These are phyloP conservation scores for Magnusiomyces clavatus DNA, from an alignment of 1,139 yeast species.

Conservation along the genomic window DNA sequence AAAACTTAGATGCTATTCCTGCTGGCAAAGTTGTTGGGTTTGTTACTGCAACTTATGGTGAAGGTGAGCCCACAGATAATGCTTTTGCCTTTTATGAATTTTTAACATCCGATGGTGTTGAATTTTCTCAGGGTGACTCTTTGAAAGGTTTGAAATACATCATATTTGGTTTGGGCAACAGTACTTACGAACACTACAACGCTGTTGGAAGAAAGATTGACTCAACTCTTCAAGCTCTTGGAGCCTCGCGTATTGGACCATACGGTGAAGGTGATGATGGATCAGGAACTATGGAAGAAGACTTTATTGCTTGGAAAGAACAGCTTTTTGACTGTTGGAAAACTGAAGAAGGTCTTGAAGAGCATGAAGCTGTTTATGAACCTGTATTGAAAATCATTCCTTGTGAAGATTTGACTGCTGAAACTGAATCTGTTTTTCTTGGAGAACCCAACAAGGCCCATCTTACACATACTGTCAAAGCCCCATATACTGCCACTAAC, in stretches of 20 bases:
- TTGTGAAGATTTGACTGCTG: slow-evolving; percentile 27
- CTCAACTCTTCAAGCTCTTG: slow-evolving; percentile 47
- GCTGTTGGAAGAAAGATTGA: slow-evolving; percentile 64
- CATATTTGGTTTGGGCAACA: slow-evolving; percentile 86
- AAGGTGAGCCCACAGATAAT: slow-evolving; percentile 96
- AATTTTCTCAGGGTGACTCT: slow-evolving; percentile 39
- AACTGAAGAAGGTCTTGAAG: slow-evolving; percentile 58
- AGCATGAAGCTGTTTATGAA: slow-evolving; percentile 69
- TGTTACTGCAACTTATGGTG: slow-evolving; percentile 91
- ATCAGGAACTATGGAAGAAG: slow-evolving; percentile 90
- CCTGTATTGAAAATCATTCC: slow-evolving; percentile 52
- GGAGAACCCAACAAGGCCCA: slow-evolving; percentile 83
- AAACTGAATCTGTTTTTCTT: slow-evolving; percentile 48
- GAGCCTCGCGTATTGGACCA: slow-evolving; percentile 63
- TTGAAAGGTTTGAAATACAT: slow-evolving; percentile 60
- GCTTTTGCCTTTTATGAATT: slow-evolving; percentile 60
- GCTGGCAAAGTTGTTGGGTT: slow-evolving; percentile 56
- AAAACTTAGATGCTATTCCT: slow-evolving; percentile 54
- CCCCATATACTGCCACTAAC: slow-evolving; percentile 78
- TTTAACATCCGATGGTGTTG: slow-evolving; percentile 29
- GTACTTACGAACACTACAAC: slow-evolving; percentile 86
- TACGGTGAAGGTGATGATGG: slow-evolving; percentile 95
- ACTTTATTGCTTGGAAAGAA: slow-evolving; percentile 90
- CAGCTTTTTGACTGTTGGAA: slow-evolving; percentile 58
- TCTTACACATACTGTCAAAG: slow-evolving; percentile 44